These are phyloP conservation scores for Micractinium sp. DNA, from an alignment of 139 green algal genomes.

Conservation along the genomic window DNA sequence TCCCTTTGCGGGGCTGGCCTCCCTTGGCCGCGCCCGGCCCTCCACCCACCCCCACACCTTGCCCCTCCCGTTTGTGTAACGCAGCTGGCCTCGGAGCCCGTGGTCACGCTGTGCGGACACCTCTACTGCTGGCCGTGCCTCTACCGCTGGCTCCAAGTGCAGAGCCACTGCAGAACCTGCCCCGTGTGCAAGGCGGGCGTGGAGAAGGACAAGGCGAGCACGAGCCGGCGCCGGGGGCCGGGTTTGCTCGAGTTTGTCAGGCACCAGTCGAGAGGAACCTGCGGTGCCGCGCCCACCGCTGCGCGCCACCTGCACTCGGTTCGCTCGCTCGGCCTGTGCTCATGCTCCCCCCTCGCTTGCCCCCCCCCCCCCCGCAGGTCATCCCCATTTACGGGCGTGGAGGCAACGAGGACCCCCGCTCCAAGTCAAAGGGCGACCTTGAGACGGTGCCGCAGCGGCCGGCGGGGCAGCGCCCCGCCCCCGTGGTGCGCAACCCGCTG, in stretches of 20 bases:
- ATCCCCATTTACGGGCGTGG: conserved; percentile 89
- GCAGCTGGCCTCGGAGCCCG: conserved; percentile 81
- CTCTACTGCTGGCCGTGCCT: conserved; percentile 97
- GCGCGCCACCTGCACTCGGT: not conserved
- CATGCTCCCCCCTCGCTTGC: no score
- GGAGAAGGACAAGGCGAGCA: conserved; percentile 77
- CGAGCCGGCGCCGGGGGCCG: no score
- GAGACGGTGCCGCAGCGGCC: conserved; percentile 53
- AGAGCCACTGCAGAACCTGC: conserved; percentile 71
- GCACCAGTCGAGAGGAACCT: not conserved
- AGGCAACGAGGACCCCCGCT: conserved; percentile 63
- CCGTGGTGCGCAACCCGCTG: conserved; percentile 45
- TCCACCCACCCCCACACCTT: not conserved
- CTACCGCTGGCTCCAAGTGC: conserved; percentile 89
- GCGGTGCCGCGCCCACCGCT: not conserved
- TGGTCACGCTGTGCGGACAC: conserved; percentile 96
- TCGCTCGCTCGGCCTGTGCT: not conserved
- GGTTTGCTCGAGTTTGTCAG: no score
- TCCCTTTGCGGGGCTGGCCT: not conserved
- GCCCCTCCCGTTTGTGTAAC: not conserved
- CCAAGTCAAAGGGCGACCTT: conserved; percentile 44
- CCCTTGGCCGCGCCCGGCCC: not conserved
- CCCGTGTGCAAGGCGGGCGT: conserved; percentile 95
- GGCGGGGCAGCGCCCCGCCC: conserved; percentile 56
- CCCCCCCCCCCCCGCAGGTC: conserved; percentile 42